phyloP scores from a whole-genome alignment of 2,329 filamentous ascomycete genomes.

The Akanthomyces lecanii region DNA sequence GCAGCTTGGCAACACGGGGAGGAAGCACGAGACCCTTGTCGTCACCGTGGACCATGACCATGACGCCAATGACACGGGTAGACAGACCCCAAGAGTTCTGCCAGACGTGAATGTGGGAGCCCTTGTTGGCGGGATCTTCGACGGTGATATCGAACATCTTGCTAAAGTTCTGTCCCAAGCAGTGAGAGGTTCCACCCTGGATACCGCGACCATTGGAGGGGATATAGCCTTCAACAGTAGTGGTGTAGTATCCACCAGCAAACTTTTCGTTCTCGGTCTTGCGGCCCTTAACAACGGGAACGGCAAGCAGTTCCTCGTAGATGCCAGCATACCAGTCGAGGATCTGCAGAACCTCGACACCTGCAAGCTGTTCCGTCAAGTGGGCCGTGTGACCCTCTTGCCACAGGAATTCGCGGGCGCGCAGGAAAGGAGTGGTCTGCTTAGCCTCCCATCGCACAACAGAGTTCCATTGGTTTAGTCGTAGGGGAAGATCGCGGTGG shows the following conservation, averaged over 20 bases:
- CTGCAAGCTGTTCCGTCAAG: conserved; percentile 75
- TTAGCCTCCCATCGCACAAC: conserved; percentile 94
- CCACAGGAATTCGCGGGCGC: conserved; percentile 95
- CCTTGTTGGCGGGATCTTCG: conserved; percentile 81
- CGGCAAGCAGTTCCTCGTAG: conserved; percentile 89
- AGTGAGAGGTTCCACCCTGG: conserved; percentile 92
- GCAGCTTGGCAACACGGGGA: conserved; percentile 80
- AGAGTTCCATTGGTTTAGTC: conserved; percentile 97
- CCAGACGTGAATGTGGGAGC: conserved; percentile 82
- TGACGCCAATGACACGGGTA: conserved; percentile 94
- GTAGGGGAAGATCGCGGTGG: conserved; percentile 88
- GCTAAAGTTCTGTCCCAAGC: conserved; percentile 94
- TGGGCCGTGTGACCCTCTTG: conserved; percentile 94
- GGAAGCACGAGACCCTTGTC: conserved; percentile 93
- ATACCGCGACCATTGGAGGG: conserved; percentile 94
- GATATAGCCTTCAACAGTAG: conserved; percentile 95
- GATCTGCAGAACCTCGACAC: conserved; percentile 85
- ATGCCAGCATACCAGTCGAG: conserved; percentile 88
- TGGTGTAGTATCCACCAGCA: conserved; percentile 92
- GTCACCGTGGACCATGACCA: conserved; percentile 97
- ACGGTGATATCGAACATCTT: conserved; percentile 99
- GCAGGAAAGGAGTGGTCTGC: conserved; percentile 79
- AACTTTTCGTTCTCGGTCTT: conserved; percentile 99
- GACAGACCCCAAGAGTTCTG: conserved; percentile 99
- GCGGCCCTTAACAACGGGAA: conserved; percentile 85